Evolutionary conservation across 2,329 filamentous ascomycete genomes (phyloP), one percentile per base, ranked within the genome.

Genomic region (Monilinia fructicola): DNA sequence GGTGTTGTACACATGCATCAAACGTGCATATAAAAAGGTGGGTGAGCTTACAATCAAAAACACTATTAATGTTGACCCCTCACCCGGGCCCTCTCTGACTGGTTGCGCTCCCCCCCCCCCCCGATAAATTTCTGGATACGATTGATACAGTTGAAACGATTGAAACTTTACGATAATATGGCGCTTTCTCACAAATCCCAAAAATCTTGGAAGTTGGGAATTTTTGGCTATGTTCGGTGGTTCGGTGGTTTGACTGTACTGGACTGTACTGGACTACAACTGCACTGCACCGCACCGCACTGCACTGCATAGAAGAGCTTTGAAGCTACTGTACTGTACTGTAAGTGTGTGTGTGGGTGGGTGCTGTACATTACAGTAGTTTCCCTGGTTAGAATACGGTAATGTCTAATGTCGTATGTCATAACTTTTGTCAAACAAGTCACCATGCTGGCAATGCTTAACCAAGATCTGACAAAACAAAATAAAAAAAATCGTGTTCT

Each of bases 1-100:
- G 38, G 64, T 54, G 64, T 62, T 60, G 64, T 52, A 66, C 48
- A 54, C 64, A 66, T 66, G 64, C 64, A 66, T 66, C 40, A 54
- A 66, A 44, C 48, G 64, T 62, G 56, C 55, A 63, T 62, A 16
- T 48, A 21, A 54, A 65, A 65, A 65, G 44, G 64, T 65, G 64
- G 64, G 56, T 40, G 38, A 54, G 64, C 64, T 66, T 62, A 66
- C 46, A 21, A 46, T 66, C 52, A 46, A 48, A 64, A 42, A 44
- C 52, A 55, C 26, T 54, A 59, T 53, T 38, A 66, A 46, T 38
- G 23, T 21, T 12, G 48, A 54, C 64, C 64, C 64, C 56, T 66
- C 64, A 62, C 50, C 48, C 50, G 46, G 42, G 26, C 54, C 50
- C 50, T 18, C n/a, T 23, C 38, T 65, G 38, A 65, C 42, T 65